Evolutionary conservation across 2,329 filamentous ascomycete genomes (phyloP), one percentile per base, ranked within the genome.

Genomic region (Dendryphion nanum): DNA sequence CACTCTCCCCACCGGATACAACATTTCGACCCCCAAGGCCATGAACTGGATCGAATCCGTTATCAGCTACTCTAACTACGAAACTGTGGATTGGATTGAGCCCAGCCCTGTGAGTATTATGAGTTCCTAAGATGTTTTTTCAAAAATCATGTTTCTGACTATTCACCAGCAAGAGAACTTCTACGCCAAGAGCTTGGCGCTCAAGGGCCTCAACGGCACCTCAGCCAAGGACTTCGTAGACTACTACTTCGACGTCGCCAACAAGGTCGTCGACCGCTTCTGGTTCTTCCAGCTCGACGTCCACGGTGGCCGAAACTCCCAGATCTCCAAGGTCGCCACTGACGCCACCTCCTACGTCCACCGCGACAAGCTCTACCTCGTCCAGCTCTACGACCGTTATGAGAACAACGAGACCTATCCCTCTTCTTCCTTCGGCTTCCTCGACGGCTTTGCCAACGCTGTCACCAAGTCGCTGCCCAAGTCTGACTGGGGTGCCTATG

Each of bases 401-500:
- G 37, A 42, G 15, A 41, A 41, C 28, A 37, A 39, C 23, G 20
- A 42, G 30, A 42, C 35, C 1, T 69, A 66, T 44, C 61, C 65
- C 6, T 36, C 47, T 12, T 50, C 57, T 38, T 62, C 63, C 7
- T 57, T 63, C 28, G 38, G 39, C 18, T 63, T 67, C 38, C 41
- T 68, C 4, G 51, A 67, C 26, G 57, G 58, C 40, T 68, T 64
- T 56, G 57, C 64, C 30, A 54, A 63, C 7, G 49, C 47, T 18
- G 35, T 60, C 21, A 56, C 43, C 7, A 38, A 48, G 21, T 28
- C 31, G 14, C 39, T 55, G 45, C 35, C 45, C 13, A 44, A 46
- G 18, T 46, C 40, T 6, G 49, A 63, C 17, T 70, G 64, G 61
- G 69, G 67, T 13, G 64, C 65, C 51, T 75, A 74, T 47, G 64